Conservation (phyloP, 192 early-diverging fungal genomes). For the Umbelopsis ramanniana region DNA sequence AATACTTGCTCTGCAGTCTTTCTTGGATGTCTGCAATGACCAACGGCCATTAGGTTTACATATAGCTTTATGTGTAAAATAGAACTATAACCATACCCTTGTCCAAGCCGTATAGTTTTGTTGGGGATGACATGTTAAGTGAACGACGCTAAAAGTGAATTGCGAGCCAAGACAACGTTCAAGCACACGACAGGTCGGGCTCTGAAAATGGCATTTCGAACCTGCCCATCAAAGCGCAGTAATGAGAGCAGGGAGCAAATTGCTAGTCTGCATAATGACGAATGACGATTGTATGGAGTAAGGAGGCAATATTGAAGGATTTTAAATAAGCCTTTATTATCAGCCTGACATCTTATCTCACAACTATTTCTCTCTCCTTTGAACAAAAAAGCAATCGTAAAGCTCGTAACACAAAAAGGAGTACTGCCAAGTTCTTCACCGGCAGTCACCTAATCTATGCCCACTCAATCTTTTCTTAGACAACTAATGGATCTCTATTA, state of each 20-base stretch:
- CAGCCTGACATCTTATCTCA: too few species aligned
- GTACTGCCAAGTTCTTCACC: too few species aligned
- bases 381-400: too few species aligned
- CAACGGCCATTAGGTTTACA: neutral
- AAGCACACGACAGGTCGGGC: neutral
- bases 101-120: constrained; percentile 52
- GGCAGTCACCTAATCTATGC: too few species aligned
- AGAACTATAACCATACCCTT: constrained; percentile 23
- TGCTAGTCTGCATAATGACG: neutral
- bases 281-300: neutral
- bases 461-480: too few species aligned
- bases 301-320: too few species aligned
- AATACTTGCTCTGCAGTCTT: constrained; percentile 38
- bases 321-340: too few species aligned
- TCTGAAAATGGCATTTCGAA: neutral
- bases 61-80: neutral
- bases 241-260: neutral
- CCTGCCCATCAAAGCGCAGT: neutral
- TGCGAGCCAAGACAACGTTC: neutral
- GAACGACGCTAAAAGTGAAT: neutral
- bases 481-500: too few species aligned
- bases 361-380: too few species aligned
- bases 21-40: constrained; percentile 41
- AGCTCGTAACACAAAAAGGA: too few species aligned
- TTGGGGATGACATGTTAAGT: constrained; percentile 17